Conservation (phyloP, 495 filamentous ascomycete species). For the Astrocystis sublimbata region DNA sequence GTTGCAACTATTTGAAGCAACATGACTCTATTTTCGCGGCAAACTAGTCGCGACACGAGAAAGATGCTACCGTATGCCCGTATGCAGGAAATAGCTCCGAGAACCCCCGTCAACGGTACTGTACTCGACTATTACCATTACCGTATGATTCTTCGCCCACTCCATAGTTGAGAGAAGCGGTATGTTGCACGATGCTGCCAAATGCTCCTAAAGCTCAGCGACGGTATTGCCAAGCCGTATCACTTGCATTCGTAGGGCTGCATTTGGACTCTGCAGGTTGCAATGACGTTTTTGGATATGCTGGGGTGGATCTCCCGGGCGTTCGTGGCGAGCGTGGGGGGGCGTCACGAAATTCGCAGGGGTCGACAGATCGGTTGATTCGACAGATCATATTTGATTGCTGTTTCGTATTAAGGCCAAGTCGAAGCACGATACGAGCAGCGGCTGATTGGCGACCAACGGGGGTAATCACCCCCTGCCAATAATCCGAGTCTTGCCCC, state of each 20-base stretch:
- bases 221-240: slow-evolving; percentile 7
- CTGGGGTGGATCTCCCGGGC: slow-evolving; percentile 13
- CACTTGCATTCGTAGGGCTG: slow-evolving; percentile 17
- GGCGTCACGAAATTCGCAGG: slow-evolving; percentile 1
- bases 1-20: slow-evolving; percentile 7
- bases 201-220: not conserved
- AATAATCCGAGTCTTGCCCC: slow-evolving; percentile 1
- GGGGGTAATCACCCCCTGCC: not conserved
- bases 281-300: slow-evolving; percentile 13
- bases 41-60: slow-evolving; percentile 20
- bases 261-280: slow-evolving; percentile 15
- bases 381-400: slow-evolving; percentile 14
- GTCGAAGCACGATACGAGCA: slow-evolving; percentile 8
- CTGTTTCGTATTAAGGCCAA: slow-evolving; percentile 18
- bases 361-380: too few species aligned
- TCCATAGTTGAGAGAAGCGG: not conserved
- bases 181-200: slow-evolving; percentile 1
- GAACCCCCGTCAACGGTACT: slow-evolving; percentile 15
- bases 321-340: too few species aligned
- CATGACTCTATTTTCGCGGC: slow-evolving; percentile 10
- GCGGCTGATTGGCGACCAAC: not conserved
- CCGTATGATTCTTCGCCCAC: slow-evolving; percentile 2
- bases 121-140: slow-evolving; percentile 7
- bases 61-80: slow-evolving; percentile 15
- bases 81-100: slow-evolving; percentile 13